Conservation (phyloP, 1,139 yeast species). For the Kodamaea fungicola region DNA sequence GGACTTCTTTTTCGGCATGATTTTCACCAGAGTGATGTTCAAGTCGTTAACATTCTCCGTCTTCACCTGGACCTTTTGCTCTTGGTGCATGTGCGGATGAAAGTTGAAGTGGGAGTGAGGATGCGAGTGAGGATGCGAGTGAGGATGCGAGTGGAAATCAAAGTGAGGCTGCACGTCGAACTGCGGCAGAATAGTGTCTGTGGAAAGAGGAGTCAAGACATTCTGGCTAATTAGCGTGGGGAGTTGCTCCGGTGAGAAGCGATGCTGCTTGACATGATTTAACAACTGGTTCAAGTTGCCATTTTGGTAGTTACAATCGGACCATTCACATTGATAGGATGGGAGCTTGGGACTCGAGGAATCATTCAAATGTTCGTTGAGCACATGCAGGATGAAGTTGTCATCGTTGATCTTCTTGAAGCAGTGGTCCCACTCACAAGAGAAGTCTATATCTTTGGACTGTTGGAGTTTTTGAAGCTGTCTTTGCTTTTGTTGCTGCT, state of each 20-base stretch:
- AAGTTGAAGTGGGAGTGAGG: slow-evolving; percentile 3
- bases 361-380: slow-evolving; percentile 49
- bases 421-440: slow-evolving; percentile 62
- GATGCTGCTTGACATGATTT: slow-evolving; percentile 54
- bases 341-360: slow-evolving; percentile 12
- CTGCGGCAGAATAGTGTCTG: slow-evolving; percentile 1
- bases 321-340: slow-evolving; percentile 65
- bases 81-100: background rate
- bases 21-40: slow-evolving; percentile 35
- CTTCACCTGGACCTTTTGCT: background rate
- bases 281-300: slow-evolving; percentile 50
- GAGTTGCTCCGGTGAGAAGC: slow-evolving; percentile 1
- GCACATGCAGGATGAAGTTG: slow-evolving; percentile 54
- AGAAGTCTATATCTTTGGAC: slow-evolving; percentile 1
- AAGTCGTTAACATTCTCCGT: slow-evolving; percentile 5
- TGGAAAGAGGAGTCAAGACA: slow-evolving; percentile 17
- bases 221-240: slow-evolving; percentile 9
- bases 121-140: slow-evolving; percentile 1
- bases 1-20: slow-evolving; percentile 25
- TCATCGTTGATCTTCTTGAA: slow-evolving; percentile 36
- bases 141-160: slow-evolving; percentile 2
- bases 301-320: slow-evolving; percentile 57
- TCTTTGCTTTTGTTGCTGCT: slow-evolving; percentile 12
- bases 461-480: slow-evolving; percentile 1
- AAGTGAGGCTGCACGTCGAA: slow-evolving; percentile 2